Conservation (phyloP, 345 rosid species). For the Eucalyptus curtisii region DNA sequence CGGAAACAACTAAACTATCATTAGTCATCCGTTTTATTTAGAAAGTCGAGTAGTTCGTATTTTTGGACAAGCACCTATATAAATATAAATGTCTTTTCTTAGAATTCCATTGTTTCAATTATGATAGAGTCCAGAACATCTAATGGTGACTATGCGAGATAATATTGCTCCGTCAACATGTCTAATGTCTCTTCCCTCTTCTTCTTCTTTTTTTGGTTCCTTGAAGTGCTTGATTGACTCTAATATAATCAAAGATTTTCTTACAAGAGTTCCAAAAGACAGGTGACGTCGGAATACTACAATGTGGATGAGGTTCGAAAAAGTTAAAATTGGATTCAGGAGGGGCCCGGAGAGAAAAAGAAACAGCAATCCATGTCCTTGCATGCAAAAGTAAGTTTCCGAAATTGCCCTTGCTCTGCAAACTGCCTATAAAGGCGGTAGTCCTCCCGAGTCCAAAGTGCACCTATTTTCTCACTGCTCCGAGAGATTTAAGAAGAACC, state of each 20-base stretch:
- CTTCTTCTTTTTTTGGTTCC: no score
- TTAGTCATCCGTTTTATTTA: not conserved
- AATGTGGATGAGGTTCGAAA: not conserved
- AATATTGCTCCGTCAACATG: not conserved
- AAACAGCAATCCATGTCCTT: not conserved
- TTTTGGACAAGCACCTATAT: not conserved
- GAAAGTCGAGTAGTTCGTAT: not conserved
- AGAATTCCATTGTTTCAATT: not conserved
- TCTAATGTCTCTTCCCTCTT: not conserved
- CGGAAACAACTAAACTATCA: not conserved
- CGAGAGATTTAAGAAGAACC: not conserved
- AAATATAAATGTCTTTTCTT: no score
- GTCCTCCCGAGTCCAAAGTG: not conserved
- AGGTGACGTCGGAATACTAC: not conserved
- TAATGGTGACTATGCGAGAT: not conserved
- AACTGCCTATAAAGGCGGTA: not conserved
- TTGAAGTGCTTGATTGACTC: not conserved
- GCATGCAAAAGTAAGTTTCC: not conserved
- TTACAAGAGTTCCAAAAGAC: not conserved
- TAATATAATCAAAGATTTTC: not conserved
- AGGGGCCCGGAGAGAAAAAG: not conserved
- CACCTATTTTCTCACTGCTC: not conserved
- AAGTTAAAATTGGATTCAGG: not conserved
- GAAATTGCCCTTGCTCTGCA: not conserved
- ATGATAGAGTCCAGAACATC: accelerated